Conservation (phyloP, 208 protist genomes). For the Leishmania lainsoni region DNA sequence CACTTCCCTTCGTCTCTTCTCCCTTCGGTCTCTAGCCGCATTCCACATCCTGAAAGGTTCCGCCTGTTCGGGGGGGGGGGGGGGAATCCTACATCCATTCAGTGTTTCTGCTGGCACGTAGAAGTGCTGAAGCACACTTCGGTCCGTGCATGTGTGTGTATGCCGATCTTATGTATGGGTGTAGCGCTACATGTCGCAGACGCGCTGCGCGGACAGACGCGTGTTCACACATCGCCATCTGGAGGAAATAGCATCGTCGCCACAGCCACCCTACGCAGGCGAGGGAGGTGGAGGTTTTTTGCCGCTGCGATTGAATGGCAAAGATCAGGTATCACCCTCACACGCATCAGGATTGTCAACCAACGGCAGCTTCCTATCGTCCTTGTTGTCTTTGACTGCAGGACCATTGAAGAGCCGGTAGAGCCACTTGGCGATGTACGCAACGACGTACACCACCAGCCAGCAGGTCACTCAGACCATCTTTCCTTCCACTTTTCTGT, state of each 20-base stretch:
- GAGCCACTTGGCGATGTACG: conserved; percentile 42
- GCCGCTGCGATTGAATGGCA: conserved; percentile 29
- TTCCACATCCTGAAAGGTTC: neutral
- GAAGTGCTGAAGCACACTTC: neutral
- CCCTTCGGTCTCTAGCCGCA: neutral
- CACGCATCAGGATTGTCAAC: conserved; percentile 4
- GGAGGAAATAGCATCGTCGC: neutral
- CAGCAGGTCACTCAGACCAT: conserved; percentile 58
- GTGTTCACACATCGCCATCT: neutral
- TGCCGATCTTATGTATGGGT: neutral
- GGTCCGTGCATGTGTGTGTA: neutral
- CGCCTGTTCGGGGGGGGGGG: neutral
- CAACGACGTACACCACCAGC: conserved; percentile 59
- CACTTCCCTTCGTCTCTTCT: neutral
- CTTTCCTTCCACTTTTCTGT: neutral
- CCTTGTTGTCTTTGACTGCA: conserved; percentile 18
- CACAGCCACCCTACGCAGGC: conserved; percentile 17
- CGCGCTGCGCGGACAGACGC: neutral
- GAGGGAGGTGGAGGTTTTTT: conserved; percentile 22
- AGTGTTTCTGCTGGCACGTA: neutral
- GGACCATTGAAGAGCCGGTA: conserved; percentile 18
- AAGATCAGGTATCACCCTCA: conserved; percentile 28
- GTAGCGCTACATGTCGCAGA: neutral
- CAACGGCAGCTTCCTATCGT: neutral
- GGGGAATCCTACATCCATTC: neutral